A percentile compares a stretch with the other conserved stretches of the same genome.
phyloP scores from a whole-genome alignment of 495 filamentous ascomycete species.

The Penicillium angulare region DNA sequence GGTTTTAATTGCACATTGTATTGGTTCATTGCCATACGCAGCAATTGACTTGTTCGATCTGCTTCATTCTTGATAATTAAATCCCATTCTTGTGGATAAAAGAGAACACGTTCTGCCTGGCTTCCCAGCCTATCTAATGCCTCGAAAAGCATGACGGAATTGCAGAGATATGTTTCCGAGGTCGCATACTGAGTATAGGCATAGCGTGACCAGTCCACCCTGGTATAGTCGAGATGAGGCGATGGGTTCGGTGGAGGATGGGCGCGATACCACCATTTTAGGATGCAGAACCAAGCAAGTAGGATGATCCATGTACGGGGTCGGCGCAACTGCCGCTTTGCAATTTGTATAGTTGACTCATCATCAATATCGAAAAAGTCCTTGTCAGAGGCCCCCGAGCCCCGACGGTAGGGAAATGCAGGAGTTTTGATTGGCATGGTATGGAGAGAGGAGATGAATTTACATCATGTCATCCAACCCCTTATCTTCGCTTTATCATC shows the following conservation, averaged over 20 bases:
- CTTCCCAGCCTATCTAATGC: constrained; percentile 57
- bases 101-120: constrained; percentile 62
- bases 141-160: constrained; percentile 74
- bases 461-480: too few relatives aligned
- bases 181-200: constrained; percentile 76
- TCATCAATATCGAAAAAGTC: constrained; percentile 48
- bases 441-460: too few relatives aligned
- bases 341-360: constrained; percentile 29
- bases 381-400: constrained; percentile 36
- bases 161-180: constrained; percentile 66
- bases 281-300: constrained; percentile 28
- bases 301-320: constrained; percentile 39
- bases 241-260: constrained; percentile 22
- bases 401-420: constrained; percentile 30
- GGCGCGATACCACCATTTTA: constrained; percentile 30
- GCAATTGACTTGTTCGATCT: constrained; percentile 52
- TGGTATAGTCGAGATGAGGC: constrained; percentile 39
- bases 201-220: constrained; percentile 58
- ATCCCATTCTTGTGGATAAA: constrained; percentile 62
- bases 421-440: constrained; percentile 20
- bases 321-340: constrained; percentile 37
- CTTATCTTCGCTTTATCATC: too few relatives aligned
- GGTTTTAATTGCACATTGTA: constrained; percentile 63
- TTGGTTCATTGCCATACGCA: constrained; percentile 57
- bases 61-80: constrained; percentile 33